Evolutionary conservation across 2,329 filamentous ascomycete genomes (phyloP).

Genomic region (Acephala macrosclerotiorum): DNA sequence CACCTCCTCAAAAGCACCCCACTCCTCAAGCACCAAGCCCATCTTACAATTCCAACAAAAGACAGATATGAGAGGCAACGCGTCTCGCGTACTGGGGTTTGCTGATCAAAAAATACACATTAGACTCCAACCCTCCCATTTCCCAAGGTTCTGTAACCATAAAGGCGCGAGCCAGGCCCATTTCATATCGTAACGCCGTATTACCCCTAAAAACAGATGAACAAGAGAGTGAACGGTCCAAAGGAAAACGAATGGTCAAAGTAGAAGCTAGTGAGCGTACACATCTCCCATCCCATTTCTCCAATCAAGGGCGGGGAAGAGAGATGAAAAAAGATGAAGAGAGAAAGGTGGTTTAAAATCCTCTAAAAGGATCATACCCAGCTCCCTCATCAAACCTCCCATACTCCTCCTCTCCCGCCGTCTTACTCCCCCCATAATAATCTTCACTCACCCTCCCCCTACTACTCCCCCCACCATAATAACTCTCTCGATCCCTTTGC

Average conservation of each 20-base stretch:
- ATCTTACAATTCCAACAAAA: neutral
- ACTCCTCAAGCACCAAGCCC: neutral
- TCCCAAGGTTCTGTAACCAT: neutral
- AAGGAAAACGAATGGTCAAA: neutral
- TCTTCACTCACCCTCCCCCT: constrained; percentile 53
- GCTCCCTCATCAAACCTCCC: constrained; percentile 45
- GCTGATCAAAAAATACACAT: constrained; percentile 5
- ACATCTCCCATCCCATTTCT: neutral
- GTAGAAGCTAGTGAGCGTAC: neutral
- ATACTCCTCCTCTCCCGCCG: constrained; percentile 62
- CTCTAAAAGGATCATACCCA: constrained; percentile 67
- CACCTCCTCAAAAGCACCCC: neutral
- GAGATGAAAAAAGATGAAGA: neutral
- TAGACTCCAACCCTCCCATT: constrained; percentile 7
- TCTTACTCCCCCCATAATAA: constrained; percentile 55
- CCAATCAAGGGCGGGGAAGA: neutral
- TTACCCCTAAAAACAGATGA: neutral
- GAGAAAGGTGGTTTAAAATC: constrained; percentile 54
- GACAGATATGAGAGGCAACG: neutral
- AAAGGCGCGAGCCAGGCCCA: constrained; percentile 23
- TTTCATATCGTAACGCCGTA: constrained; percentile 25
- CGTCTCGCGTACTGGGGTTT: neutral
- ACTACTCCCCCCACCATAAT: constrained; percentile 37
- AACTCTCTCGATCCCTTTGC: constrained; percentile 37
- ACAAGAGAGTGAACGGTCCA: neutral